Conservation (phyloP, 2,329 filamentous ascomycete genomes). For the Botrytis pseudocinerea region DNA sequence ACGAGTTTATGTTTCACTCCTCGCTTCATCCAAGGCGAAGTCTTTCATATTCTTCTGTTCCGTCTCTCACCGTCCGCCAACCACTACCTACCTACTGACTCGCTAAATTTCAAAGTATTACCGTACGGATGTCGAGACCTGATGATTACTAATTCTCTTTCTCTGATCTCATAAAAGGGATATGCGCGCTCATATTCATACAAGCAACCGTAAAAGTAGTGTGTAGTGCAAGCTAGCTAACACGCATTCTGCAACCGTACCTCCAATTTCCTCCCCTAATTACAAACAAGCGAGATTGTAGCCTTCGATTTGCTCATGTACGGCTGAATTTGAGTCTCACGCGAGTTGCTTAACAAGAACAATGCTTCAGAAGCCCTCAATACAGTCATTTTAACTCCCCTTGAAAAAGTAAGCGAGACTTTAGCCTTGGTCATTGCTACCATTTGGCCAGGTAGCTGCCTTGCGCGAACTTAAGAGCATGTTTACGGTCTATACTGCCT, state of each 20-base stretch:
- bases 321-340: neutral
- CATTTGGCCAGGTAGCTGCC: neutral
- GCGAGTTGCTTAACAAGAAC: neutral
- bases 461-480: neutral
- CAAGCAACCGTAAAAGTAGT: neutral
- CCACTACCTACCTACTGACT: neutral
- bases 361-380: neutral
- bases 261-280: neutral
- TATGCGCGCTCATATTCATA: neutral
- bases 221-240: neutral
- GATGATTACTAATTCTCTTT: neutral
- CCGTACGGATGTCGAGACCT: no score
- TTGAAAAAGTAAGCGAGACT: neutral
- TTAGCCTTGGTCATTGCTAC: neutral
- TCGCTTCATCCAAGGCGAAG: neutral
- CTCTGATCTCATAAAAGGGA: neutral
- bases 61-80: neutral
- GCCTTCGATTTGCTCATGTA: neutral
- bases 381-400: neutral
- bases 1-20: neutral
- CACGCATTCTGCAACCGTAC: neutral
- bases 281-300: neutral
- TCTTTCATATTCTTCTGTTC: neutral
- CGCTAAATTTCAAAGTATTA: neutral
- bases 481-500: neutral